A percentile compares a stretch with the other conserved stretches of the same genome.
These are phyloP conservation scores for Fusarium buxicola DNA, from an alignment of 2,329 filamentous ascomycete species.

Conservation along the genomic window DNA sequence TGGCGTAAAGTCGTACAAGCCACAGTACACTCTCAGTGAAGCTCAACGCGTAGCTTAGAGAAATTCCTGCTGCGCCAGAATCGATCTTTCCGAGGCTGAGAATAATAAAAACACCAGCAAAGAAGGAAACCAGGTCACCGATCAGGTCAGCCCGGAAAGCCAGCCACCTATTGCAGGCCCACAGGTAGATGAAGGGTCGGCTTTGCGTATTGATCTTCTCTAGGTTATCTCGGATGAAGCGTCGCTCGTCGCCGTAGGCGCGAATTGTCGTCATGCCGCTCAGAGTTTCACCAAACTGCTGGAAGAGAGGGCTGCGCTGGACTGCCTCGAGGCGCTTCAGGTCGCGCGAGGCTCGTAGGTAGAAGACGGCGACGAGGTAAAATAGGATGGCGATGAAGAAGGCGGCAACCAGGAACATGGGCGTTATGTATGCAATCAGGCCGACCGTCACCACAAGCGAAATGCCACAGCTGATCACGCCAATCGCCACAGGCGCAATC, in stretches of 20 bases:
- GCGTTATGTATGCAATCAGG: conserved; percentile 89
- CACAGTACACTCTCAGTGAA: conserved; percentile 98
- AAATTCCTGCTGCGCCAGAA: conserved; percentile 91
- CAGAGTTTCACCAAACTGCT: conserved; percentile 97
- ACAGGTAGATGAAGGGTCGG: conserved; percentile 94
- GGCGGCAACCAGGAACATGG: conserved; percentile 88
- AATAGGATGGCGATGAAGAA: conserved; percentile 88
- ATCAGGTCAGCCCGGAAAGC: conserved; percentile 91
- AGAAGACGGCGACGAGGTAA: conserved; percentile 85
- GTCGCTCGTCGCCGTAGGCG: conserved; percentile 92
- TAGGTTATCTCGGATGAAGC: conserved; percentile 94
- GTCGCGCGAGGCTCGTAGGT: conserved; percentile 92
- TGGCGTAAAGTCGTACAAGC: conserved; percentile 92
- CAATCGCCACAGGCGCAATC: conserved; percentile 90
- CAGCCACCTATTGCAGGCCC: conserved; percentile 97
- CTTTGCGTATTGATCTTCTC: conserved; percentile 88
- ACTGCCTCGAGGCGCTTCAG: conserved; percentile 95
- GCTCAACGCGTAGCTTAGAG: conserved; percentile 93
- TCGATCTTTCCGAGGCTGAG: conserved; percentile 85
- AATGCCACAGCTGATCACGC: conserved; percentile 72
- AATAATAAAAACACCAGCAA: conserved; percentile 91
- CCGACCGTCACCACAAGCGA: conserved; percentile 85
- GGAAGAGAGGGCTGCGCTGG: conserved; percentile 93
- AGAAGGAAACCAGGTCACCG: conserved; percentile 92
- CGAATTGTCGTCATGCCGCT: conserved; percentile 96